Evolutionary conservation across 1,284 basidiomycete species (phyloP).

Genomic region (Pascua sp.): DNA sequence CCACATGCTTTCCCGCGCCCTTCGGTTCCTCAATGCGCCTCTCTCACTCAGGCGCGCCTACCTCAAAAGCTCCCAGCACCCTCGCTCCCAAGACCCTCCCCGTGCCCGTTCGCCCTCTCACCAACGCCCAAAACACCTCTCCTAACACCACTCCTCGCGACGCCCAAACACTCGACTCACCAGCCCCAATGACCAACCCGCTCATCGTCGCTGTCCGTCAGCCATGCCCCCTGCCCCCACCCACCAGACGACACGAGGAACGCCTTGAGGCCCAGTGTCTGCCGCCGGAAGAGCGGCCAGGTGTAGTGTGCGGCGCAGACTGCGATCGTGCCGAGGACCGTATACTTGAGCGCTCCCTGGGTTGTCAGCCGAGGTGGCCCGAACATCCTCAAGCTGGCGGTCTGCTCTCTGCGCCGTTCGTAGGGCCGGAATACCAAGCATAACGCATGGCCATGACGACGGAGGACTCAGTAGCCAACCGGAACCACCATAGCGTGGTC

Average conservation of each 20-base stretch:
- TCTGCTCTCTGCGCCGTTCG: not conserved
- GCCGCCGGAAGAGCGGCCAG: conserved; percentile 75
- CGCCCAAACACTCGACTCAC: conserved; percentile 17
- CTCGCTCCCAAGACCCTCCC: too few species aligned
- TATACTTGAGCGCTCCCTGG: conserved; percentile 61
- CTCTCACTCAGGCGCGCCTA: too few species aligned
- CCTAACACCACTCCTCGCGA: too few species aligned
- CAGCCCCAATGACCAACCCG: conserved; percentile 65
- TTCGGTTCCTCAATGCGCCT: too few species aligned
- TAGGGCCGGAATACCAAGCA: too few species aligned
- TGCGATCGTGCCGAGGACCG: conserved; percentile 59
- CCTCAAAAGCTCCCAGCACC: too few species aligned
- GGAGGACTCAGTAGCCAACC: not conserved
- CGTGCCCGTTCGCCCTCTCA: too few species aligned
- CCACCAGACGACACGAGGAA: conserved; percentile 53
- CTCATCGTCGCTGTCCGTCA: conserved; percentile 57
- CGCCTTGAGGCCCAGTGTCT: conserved; percentile 74
- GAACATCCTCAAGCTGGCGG: too few species aligned
- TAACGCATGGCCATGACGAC: not conserved
- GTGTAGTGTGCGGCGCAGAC: conserved; percentile 65
- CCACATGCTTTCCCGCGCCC: too few species aligned
- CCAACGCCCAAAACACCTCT: too few species aligned
- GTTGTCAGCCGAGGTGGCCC: not conserved
- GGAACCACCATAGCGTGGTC: not conserved
- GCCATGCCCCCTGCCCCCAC: conserved; percentile 1